phyloP scores from a whole-genome alignment of 371 early-diverging fungal species.

The Chytridium lagenaria region DNA sequence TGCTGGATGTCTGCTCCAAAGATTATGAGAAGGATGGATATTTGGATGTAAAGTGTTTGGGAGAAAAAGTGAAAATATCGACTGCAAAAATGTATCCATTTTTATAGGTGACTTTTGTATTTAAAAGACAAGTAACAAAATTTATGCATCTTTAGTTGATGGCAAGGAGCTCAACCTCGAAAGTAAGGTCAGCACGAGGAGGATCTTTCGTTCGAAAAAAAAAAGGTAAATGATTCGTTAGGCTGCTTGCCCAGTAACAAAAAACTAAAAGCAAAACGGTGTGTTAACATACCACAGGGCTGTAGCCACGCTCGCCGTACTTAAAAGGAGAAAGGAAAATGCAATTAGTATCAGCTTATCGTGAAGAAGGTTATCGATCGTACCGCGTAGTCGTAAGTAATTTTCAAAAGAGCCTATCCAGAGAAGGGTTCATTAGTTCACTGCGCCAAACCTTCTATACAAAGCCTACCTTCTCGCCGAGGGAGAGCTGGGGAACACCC shows the following conservation, averaged over 20 bases:
- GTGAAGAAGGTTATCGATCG: not conserved
- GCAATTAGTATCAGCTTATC: constrained; percentile 15
- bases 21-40: no score
- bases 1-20: no score
- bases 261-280: no score
- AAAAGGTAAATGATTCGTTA: constrained; percentile 15
- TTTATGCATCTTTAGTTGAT: constrained; percentile 79
- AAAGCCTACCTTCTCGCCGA: constrained; percentile 53
- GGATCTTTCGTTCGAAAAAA: constrained; percentile 64
- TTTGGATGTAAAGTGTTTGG: not conserved
- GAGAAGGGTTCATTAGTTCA: not conserved
- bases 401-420: constrained; percentile 42
- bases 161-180: constrained; percentile 83
- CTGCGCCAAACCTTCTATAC: not conserved
- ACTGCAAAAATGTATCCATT: no score
- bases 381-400: constrained; percentile 57
- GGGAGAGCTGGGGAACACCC: constrained; percentile 85
- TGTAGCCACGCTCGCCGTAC: constrained; percentile 53
- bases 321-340: not conserved
- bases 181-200: constrained; percentile 83
- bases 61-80: constrained; percentile 15
- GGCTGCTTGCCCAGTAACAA: no score
- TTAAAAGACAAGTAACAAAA: no score
- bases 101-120: no score
- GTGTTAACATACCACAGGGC: constrained; percentile 29